Evolutionary conservation across 2,329 filamentous ascomycete species (phyloP), one percentile per base, ranked within the genome.

Genomic region (Triangularia verruculosa): DNA sequence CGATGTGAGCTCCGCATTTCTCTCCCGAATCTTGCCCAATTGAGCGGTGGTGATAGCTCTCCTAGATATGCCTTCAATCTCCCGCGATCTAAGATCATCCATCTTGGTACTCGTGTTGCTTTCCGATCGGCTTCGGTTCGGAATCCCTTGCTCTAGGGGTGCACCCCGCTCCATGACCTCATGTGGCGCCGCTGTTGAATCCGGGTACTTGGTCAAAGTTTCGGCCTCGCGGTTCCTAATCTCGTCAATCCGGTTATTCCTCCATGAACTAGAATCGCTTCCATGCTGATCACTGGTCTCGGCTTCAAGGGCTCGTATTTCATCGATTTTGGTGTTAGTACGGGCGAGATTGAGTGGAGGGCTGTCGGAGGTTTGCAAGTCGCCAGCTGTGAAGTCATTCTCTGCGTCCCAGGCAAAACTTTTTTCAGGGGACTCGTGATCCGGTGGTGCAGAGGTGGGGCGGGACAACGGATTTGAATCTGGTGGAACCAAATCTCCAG

Each of bases 391-490:
- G 67, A 87, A 86, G 61, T 87, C 84, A 4, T 80, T 79, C 32
- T 86, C 84, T 6, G 85, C 72, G 62, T 86, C 76, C 84, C 83
- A 87, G 7, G 79, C 80, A 62, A 80, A 83, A 67, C 79, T 82
- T 72, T 82, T 84, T 59, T 81, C 79, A 0, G 83, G 83, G n/a
- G 72, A 73, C 12, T 57, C 63, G 9, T 64, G 32, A 13, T 53
- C 59, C 1, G 59, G 52, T 15, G 64, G 57, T 8, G 61, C 59
- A 39, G 64, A 62, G 25, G 32, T 61, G 5, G 66, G 65, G 34
- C 57, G 57, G 2, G 53, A 30, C 3, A 39, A 30, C 1, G 53
- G 47, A 2, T 20, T 52, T 11, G 47, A 60, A 20, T 47, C 57
- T n/a, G 56, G 61, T 20, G 20, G 63, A 69, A 28, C 68, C 39